Evolutionary conservation across 2,329 filamentous ascomycete genomes (phyloP).

Genomic region (Fusarium agapanthi): DNA sequence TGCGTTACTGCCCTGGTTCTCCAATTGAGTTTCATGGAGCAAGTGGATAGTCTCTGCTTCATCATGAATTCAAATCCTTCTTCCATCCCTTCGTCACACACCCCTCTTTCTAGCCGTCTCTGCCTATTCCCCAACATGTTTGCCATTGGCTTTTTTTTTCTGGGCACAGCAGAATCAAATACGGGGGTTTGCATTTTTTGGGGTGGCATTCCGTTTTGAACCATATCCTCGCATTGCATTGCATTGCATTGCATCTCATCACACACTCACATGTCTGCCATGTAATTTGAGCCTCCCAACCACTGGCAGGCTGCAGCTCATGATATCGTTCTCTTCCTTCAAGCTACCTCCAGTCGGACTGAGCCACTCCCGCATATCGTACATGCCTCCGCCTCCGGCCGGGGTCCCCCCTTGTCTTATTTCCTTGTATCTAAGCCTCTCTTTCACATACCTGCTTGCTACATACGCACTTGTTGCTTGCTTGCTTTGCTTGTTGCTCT

Average conservation of each 20-base stretch:
- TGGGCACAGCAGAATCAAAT: conserved; percentile 24
- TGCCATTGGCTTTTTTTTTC: conserved; percentile 27
- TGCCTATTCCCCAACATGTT: conserved; percentile 19
- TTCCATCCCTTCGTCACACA: conserved; percentile 22
- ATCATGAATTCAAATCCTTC: conserved; percentile 25
- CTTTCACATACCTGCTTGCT: conserved; percentile 17
- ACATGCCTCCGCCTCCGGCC: conserved; percentile 27
- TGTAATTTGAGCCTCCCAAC: conserved; percentile 34
- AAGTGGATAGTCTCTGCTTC: conserved; percentile 8
- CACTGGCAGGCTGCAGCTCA: conserved; percentile 22
- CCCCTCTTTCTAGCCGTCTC: conserved; percentile 26
- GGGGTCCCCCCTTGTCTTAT: conserved; percentile 29
- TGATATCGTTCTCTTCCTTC: conserved; percentile 23
- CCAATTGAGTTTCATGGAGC: conserved; percentile 1
- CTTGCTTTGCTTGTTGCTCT: conserved; percentile 9
- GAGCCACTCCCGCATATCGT: conserved; percentile 39
- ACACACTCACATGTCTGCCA: conserved; percentile 16
- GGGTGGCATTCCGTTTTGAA: conserved; percentile 29
- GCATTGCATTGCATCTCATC: conserved; percentile 4
- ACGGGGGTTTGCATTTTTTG: conserved; percentile 18
- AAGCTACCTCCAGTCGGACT: conserved; percentile 18
- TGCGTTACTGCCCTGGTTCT: neutral
- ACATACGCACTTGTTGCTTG: conserved; percentile 10
- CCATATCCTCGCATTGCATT: neutral
- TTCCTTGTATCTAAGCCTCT: conserved; percentile 25